Evolutionary conservation across 257 asterid genomes (phyloP), one percentile per base, ranked within the genome.

Genomic region (Thymus mandschuricus): DNA sequence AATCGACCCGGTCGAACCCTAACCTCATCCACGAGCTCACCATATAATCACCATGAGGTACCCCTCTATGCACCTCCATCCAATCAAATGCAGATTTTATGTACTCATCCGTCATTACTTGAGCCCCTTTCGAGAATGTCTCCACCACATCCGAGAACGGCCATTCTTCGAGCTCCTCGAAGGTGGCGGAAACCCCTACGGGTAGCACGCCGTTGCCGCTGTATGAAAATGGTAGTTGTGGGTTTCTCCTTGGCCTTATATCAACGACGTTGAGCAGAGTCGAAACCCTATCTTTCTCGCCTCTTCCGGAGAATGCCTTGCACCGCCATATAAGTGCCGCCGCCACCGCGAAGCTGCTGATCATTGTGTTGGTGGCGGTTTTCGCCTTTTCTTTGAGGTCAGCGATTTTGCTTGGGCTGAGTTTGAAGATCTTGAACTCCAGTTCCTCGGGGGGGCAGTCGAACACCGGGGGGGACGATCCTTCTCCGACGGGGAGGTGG

Each of bases 261-360:
- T 71, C 13, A 13, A 86, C 73, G 0, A 80, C 78, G 35, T 71
- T 76, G 1, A 86, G 80, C 2, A 88, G 69, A 3, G 84, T 82
- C 8, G 88, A 87, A 0, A 60, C 0, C 0, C 79, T 52, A 0
- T 80, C 79, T 4, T 31, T 3, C 4, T 62, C 73, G 0, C 0
- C 4, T 0, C 5, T 28, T 2, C 6, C 58, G 0, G 95, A 86
- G 27, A 84, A 29, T 4, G 88, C 89, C 43, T 88, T 88, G 81
- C 92, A 86, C 33, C 82, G 75, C 92, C 92, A 88, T 7, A 88
- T 77, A 2, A 76, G 71, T 0, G 92, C 82, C 2, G 88, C 80
- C 3, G 74, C 83, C 28, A 76, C 88, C 21, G 60, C 79, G 9
- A 82, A 86, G 59, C 84, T 63, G 5, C 85, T 78, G 6, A 86